Conservation (phyloP, 2,329 filamentous ascomycete species). For the Cladophialophora bantiana region DNA sequence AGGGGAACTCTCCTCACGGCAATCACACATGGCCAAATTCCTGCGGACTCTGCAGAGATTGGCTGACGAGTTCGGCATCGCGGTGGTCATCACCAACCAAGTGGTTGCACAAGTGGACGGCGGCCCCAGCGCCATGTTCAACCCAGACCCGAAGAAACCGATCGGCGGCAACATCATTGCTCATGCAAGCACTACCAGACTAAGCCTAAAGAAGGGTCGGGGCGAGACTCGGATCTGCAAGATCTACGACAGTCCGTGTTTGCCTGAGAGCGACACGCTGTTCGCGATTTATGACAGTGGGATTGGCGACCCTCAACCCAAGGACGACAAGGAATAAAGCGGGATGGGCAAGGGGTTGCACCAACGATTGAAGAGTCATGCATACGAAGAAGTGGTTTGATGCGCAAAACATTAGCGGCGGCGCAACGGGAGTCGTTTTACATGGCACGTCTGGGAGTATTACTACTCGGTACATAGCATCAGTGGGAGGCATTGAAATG, state of each 20-base stretch:
- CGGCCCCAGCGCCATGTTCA: slow-evolving; percentile 96
- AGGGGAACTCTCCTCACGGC: slow-evolving; percentile 91
- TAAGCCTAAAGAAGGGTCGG: slow-evolving; percentile 94
- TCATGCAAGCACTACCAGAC: slow-evolving; percentile 91
- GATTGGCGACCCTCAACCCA: slow-evolving; percentile 93
- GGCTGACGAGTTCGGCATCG: slow-evolving; percentile 86
- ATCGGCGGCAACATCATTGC: slow-evolving; percentile 99
- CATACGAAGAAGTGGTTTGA: not conserved
- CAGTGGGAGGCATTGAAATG: not conserved
- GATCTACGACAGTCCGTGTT: slow-evolving; percentile 97
- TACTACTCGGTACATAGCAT: not conserved
- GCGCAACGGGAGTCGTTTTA: not conserved
- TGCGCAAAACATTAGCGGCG: slow-evolving; percentile 2
- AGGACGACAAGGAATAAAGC: slow-evolving; percentile 83
- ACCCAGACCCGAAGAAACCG: slow-evolving; percentile 98
- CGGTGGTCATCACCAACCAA: slow-evolving; percentile 98
- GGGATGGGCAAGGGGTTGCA: not conserved
- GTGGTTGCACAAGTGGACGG: slow-evolving; percentile 98
- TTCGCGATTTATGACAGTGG: slow-evolving; percentile 98
- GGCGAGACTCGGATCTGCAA: slow-evolving; percentile 97
- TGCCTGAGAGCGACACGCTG: slow-evolving; percentile 93
- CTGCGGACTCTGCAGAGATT: slow-evolving; percentile 57
- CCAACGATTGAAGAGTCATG: slow-evolving; percentile 1
- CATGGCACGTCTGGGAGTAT: too few relatives aligned
- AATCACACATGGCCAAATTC: slow-evolving; percentile 63